phyloP scores from a whole-genome alignment of 768 basidiomycete species.

The Crassisporium funariophilum region DNA sequence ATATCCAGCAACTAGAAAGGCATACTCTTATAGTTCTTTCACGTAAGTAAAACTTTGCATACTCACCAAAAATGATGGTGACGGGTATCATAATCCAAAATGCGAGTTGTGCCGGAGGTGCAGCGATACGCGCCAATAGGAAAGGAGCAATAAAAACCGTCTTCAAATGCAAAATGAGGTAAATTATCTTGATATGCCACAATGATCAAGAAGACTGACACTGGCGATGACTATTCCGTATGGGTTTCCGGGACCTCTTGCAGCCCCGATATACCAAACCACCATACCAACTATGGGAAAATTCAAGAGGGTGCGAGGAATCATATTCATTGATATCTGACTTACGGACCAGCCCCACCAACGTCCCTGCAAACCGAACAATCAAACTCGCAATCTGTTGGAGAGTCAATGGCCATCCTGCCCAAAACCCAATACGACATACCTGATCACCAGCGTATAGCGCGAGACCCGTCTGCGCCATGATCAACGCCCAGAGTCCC shows the following conservation, averaged over 20 bases:
- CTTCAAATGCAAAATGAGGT: constrained; percentile 18
- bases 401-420: neutral
- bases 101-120: constrained; percentile 34
- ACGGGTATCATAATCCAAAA: constrained; percentile 41
- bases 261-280: constrained; percentile 47
- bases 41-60: neutral
- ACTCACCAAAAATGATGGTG: constrained; percentile 41
- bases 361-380: constrained; percentile 34
- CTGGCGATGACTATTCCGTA: constrained; percentile 45
- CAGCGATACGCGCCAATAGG: constrained; percentile 35
- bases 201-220: constrained; percentile 23
- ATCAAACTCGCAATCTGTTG: constrained; percentile 36
- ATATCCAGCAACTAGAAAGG: constrained; percentile 37
- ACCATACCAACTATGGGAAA: constrained; percentile 36
- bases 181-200: neutral
- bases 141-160: constrained; percentile 37
- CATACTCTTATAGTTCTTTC: neutral
- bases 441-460: constrained; percentile 49
- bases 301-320: neutral
- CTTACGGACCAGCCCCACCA: constrained; percentile 37
- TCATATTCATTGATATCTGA: too few species aligned
- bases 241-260: constrained; percentile 38
- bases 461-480: constrained; percentile 43
- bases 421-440: neutral
- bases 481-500: constrained; percentile 48